Evolutionary conservation across 1,284 basidiomycete genomes (phyloP), one percentile per base, ranked within the genome.

Genomic region (Kwoniella shivajii): DNA sequence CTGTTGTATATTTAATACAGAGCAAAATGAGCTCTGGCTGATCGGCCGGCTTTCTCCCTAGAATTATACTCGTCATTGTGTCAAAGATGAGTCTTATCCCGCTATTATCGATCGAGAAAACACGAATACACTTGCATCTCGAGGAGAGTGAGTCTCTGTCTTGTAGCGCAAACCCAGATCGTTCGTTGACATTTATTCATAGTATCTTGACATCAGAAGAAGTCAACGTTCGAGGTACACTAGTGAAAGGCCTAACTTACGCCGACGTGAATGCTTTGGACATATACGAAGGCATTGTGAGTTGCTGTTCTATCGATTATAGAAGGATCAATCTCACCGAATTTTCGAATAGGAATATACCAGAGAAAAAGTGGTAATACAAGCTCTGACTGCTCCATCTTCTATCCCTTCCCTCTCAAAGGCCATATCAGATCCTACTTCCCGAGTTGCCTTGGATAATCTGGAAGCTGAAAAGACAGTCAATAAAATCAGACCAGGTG

Each of bases 1-100:
- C 9, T 7, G 7, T 16, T 16, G 16, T 22, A 22, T 20, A 3
- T 6, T 6, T 4, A 4, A 14, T 5, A 26, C 20, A 24, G 16
- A 44, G 42, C 42, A 14, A 33, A 3, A 36, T 38, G 24, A 11
- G 6, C 14, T 27, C 27, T 41, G 20, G 7, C 20, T 16, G 4
- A 34, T 30, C 18, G 49, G n/a, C n/a, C n/a, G n/a, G n/a, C n/a
- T n/a, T n/a, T n/a, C n/a, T n/a, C n/a, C n/a, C 14, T 55, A 90
- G 86, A 84, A 87, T 39, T 84, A 88, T 75, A 91, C 89, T 4
- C 81, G 92, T 2, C 89, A 92, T 73, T 84, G 85, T 72, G 81
- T 87, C 61, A 80, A 76, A 44, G 66, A 60, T 3, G 73, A 75
- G 54, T 89, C 92, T 72, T 95, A 94, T 69, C 92, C 92, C 0